Base-by-base conservation (phyloP, 352 stramenopile species). In the Pythium coloratum region DNA sequence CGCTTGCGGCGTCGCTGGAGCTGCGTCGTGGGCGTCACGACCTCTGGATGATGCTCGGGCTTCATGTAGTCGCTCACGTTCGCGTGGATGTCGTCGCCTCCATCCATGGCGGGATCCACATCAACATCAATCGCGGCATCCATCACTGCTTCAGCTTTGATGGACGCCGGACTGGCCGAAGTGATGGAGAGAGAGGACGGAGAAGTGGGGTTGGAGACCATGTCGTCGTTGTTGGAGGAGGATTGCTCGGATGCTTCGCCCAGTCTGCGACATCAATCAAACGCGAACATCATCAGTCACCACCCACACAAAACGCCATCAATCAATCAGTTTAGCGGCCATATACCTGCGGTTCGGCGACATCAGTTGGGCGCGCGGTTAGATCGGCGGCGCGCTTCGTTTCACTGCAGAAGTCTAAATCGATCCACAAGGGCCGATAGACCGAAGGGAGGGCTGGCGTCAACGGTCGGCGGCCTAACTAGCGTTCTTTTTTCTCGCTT, bases 1-100 rank as follows among this genome's bases (percentile, higher is more conserved):
- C 84, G 82, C 64, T 91, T 89, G 33, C 73, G 80, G 38, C 71
- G 73, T 2, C 67, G 72, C 61, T 67, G 59, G 30, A 66, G 32
- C 55, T 66, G 62, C 55, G 61, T 67, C 59, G 62, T 61, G 46
- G 67, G 55, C 44, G 66, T 67, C 53, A 72, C 59, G 59, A 68
- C 59, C 30, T 60, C 59, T 16, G 46, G 44, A 24, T 56, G 60
- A 6, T 16, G 2, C 10, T 72, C 55, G 59, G 20, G n/a, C 56
- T 68, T 66, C 26, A 18, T 24, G 30, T 51, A 13, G 20, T 62
- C 53, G 20, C 33, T 61, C 18, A 18, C 60, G 34, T 60, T 2
- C 7, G 33, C 55, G 49, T 55, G 38, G 9, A 18, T 7, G 2
- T 55, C 42, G 26, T 12, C n/a, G 3, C n/a, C 18, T 9, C 20